Percentiles rank a stretch among this genome's conserved stretches.
These are phyloP conservation scores for Scutellaria baicalensis DNA, from an alignment of 257 asterid genomes.

Conservation along the genomic window DNA sequence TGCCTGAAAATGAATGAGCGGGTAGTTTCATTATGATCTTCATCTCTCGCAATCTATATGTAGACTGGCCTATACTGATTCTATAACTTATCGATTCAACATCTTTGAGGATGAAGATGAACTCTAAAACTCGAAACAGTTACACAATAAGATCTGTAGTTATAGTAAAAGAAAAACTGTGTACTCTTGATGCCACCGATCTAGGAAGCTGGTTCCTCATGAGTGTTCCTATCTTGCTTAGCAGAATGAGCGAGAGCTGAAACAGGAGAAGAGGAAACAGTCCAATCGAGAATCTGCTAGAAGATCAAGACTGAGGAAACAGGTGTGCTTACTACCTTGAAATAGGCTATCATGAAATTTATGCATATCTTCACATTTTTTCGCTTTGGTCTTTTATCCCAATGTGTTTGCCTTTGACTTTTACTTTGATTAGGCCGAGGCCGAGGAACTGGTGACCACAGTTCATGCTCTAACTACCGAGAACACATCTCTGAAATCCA, in stretches of 20 bases:
- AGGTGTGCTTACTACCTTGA: conserved; percentile 35
- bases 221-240: neutral
- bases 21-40: neutral
- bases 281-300: conserved; percentile 96
- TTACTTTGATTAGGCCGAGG: conserved; percentile 55
- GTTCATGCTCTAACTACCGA: conserved; percentile 58
- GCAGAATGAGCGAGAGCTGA: conserved; percentile 69
- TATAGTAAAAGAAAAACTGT: neutral
- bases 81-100: no score
- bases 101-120: neutral
- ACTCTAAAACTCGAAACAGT: neutral
- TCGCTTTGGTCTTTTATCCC: neutral
- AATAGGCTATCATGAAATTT: neutral
- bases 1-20: neutral
- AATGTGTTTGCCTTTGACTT: neutral
- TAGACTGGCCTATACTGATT: neutral
- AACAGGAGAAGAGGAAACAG: conserved; percentile 88
- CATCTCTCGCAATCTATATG: neutral
- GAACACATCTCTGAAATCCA: conserved; percentile 64
- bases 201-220: neutral
- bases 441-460: conserved; percentile 64
- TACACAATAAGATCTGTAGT: neutral
- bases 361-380: neutral
- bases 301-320: conserved; percentile 94
- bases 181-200: neutral